A percentile compares a stretch with the other conserved stretches of the same genome.
These are phyloP conservation scores for Anthostomella pinea DNA, from an alignment of 2,329 filamentous ascomycete genomes.

Conservation along the genomic window DNA sequence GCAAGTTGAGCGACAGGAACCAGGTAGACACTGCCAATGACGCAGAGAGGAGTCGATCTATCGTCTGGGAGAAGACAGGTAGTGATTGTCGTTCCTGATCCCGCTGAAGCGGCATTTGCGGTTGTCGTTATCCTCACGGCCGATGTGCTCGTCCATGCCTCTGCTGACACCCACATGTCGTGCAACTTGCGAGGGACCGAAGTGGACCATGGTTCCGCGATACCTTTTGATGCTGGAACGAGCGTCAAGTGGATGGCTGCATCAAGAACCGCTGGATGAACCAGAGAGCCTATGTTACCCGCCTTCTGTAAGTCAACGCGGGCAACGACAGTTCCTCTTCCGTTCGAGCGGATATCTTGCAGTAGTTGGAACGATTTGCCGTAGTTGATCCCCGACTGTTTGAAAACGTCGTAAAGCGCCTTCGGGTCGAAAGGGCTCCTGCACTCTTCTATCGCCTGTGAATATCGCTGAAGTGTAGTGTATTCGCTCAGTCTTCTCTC, in stretches of 20 bases:
- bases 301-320: not conserved
- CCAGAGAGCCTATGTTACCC: not conserved
- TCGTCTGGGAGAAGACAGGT: too few relatives aligned
- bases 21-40: not conserved
- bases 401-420: not conserved
- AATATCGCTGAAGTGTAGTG: too few relatives aligned
- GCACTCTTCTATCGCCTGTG: too few relatives aligned
- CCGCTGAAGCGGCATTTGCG: not conserved
- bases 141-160: not conserved
- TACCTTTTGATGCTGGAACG: not conserved
- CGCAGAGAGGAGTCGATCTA: not conserved
- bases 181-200: not conserved
- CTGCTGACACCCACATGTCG: conserved; percentile 1
- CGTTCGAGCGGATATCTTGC: conserved; percentile 1
- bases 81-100: too few relatives aligned
- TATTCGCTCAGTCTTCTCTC: too few relatives aligned
- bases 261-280: conserved; percentile 4
- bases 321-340: not conserved
- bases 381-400: not conserved
- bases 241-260: not conserved
- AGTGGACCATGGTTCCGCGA: not conserved
- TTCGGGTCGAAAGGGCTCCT: too few relatives aligned
- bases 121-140: not conserved
- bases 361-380: conserved; percentile 1
- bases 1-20: not conserved